These are phyloP conservation scores for Rhodamnia rubescens DNA, from an alignment of 345 rosid species.

Conservation along the genomic window DNA sequence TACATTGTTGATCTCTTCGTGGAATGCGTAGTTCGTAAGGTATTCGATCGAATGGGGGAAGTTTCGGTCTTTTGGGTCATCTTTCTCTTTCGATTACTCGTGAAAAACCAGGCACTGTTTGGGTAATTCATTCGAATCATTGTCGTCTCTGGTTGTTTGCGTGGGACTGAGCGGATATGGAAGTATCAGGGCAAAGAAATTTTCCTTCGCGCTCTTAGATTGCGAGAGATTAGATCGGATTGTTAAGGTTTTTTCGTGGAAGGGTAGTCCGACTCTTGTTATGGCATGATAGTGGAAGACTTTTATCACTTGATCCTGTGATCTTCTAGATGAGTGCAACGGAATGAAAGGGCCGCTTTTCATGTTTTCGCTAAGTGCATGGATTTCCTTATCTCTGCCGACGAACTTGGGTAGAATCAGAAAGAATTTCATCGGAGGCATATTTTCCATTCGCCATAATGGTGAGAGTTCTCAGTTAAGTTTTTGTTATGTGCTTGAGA, in stretches of 20 bases:
- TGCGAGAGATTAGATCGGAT: background rate
- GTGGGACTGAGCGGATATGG: background rate
- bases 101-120: accelerated
- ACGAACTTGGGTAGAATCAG: background rate
- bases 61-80: background rate
- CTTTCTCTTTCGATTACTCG: background rate
- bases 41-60: background rate
- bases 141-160: accelerated
- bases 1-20: background rate
- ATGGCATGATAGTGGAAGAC: background rate
- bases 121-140: background rate
- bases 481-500: background rate
- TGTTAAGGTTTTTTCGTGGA: background rate
- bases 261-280: background rate
- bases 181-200: background rate
- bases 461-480: background rate
- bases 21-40: background rate
- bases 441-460: background rate
- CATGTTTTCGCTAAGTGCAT: background rate
- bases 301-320: accelerated
- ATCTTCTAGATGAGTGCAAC: background rate
- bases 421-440: background rate
- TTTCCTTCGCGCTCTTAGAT: background rate
- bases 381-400: background rate
- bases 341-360: background rate